Evolutionary conservation across 805 yeast species (phyloP).

Genomic region (Suhomyces prunicola): DNA sequence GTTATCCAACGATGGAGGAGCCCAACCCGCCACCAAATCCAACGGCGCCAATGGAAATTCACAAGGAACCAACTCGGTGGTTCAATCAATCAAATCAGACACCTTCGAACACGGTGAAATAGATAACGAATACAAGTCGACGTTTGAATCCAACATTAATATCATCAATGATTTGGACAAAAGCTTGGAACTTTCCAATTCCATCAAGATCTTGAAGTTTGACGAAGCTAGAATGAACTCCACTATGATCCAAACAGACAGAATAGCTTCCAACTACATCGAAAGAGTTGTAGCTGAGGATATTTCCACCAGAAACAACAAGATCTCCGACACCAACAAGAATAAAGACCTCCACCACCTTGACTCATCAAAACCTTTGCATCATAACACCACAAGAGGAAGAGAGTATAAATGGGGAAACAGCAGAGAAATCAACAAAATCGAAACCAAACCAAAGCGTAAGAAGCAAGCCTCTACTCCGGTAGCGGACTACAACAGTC

Average conservation of each 20-base stretch:
- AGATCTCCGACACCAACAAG: slow-evolving; percentile 16
- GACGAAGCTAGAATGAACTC: slow-evolving; percentile 14
- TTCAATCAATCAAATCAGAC: not conserved
- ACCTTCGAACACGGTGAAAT: not conserved
- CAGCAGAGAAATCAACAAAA: slow-evolving; percentile 19
- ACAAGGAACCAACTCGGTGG: not conserved
- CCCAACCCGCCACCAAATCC: slow-evolving; percentile 6
- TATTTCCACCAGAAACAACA: slow-evolving; percentile 23
- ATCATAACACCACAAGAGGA: slow-evolving; percentile 22
- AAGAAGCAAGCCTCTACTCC: slow-evolving; percentile 6
- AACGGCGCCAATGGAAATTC: slow-evolving; percentile 5
- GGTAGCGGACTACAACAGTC: slow-evolving; percentile 1
- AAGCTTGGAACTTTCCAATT: slow-evolving; percentile 11
- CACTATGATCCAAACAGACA: slow-evolving; percentile 17
- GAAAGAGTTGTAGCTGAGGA: slow-evolving; percentile 38
- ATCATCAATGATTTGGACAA: slow-evolving; percentile 13
- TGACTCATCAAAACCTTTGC: slow-evolving; percentile 15
- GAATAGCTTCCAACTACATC: slow-evolving; percentile 28
- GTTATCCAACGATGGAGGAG: slow-evolving; percentile 25
- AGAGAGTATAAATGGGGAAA: slow-evolving; percentile 29
- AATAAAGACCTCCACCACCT: slow-evolving; percentile 18
- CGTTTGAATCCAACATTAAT: slow-evolving; percentile 12
- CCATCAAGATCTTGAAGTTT: slow-evolving; percentile 10
- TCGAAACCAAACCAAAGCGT: slow-evolving; percentile 12
- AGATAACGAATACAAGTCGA: slow-evolving; percentile 8